These are phyloP conservation scores for Lactarius psammicola DNA, from an alignment of 768 basidiomycete genomes.

Conservation along the genomic window DNA sequence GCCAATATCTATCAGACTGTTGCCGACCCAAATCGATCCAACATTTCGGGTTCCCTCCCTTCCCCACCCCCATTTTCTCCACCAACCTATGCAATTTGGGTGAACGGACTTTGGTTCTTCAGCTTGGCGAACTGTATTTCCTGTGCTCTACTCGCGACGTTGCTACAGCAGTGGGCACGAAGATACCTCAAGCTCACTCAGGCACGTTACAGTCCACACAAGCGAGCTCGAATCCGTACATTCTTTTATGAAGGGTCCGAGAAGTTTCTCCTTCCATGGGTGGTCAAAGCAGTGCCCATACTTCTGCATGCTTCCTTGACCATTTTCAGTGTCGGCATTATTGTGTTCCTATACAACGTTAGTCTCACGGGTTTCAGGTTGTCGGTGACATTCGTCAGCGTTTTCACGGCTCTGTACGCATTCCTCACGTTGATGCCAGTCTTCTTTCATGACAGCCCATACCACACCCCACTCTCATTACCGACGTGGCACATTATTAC, in stretches of 20 bases:
- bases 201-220: not conserved
- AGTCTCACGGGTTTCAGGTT: not conserved
- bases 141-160: not conserved
- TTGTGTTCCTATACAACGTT: slow-evolving; percentile 6
- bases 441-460: too few species aligned
- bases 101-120: not conserved
- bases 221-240: slow-evolving; percentile 14
- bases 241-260: not conserved
- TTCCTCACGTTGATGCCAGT: too few species aligned
- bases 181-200: not conserved
- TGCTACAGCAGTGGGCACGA: not conserved
- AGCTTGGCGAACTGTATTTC: not conserved
- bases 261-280: not conserved
- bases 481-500: not conserved
- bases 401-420: not conserved
- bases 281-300: not conserved
- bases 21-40: not conserved
- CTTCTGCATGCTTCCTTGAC: slow-evolving; percentile 14
- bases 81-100: not conserved
- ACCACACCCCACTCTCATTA: not conserved
- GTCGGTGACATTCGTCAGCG: not conserved
- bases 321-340: slow-evolving; percentile 15
- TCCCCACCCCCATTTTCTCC: not conserved
- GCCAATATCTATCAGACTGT: not conserved
- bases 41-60: too few species aligned